Conservation (phyloP, 2,329 filamentous ascomycete species). For the Xylariaceae sp. region DNA sequence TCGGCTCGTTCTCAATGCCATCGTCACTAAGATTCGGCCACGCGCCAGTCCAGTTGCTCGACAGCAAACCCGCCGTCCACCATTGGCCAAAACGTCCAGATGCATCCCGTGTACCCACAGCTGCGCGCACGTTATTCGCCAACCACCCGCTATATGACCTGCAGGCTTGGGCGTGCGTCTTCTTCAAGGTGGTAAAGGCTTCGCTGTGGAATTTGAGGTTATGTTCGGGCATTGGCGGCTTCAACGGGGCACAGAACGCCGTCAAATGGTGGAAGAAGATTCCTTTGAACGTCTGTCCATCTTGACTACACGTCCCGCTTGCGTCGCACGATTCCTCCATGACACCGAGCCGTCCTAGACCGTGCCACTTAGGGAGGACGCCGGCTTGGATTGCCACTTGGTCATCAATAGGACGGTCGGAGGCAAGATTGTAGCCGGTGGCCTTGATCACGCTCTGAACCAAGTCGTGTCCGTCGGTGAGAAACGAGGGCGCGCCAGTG, state of each 20-base stretch:
- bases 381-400: conserved; percentile 30
- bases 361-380: conserved; percentile 56
- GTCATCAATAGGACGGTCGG: conserved; percentile 40
- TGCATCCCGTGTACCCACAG: conserved; percentile 61
- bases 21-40: conserved; percentile 35
- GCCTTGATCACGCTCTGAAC: conserved; percentile 68
- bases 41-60: conserved; percentile 26
- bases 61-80: conserved; percentile 63
- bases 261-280: conserved; percentile 90
- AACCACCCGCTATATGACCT: conserved; percentile 67
- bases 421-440: conserved; percentile 64
- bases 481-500: conserved; percentile 65
- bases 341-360: conserved; percentile 72
- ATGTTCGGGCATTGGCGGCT: conserved; percentile 32
- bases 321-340: conserved; percentile 82
- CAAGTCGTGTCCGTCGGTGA: conserved; percentile 74
- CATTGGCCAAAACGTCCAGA: conserved; percentile 75
- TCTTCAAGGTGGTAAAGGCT: conserved; percentile 29
- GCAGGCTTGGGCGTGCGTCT: conserved; percentile 57
- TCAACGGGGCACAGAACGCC: conserved; percentile 66
- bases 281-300: conserved; percentile 87
- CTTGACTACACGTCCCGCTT: conserved; percentile 67
- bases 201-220: conserved; percentile 28
- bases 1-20: conserved; percentile 35
- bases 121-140: conserved; percentile 69